Evolutionary conservation across 768 basidiomycete species (phyloP), one percentile per base, ranked within the genome.

Genomic region (Multifurca ochricompacta): DNA sequence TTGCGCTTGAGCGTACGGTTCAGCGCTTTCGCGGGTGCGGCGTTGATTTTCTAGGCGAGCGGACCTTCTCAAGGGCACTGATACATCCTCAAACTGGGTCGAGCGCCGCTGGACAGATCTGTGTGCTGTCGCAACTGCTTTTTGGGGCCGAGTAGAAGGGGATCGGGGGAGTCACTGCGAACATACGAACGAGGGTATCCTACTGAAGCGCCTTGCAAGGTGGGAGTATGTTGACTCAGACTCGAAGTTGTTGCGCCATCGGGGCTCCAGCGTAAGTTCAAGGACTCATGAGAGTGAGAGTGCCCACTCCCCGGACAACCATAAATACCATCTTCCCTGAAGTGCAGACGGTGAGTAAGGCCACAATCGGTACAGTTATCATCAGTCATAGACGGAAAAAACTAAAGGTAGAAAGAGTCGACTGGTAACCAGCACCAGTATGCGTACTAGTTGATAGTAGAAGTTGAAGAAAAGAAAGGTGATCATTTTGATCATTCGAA

Each of bases 281-380:
- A 27, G 13, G 42, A 21, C 4, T 44, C 48, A 50, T 11, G 35
- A 27, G n/a, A 32, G 19, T 19, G 4, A 31, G 23, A 0, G 25
- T 44, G 19, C 16, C 42, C n/a, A n/a, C n/a, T n/a, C 14, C 16
- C 21, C 37, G 50, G 56, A 27, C 56, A 57, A 16, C 32, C 51
- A 27, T 43, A 52, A 30, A 57, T 18, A 6, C 51, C 56, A 30
- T 57, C 56, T 40, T 52, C 51, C 7, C 56, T 44, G 37, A 41
- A 10, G 27, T 57, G 56, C 11, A 42, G 16, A 32, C 27, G 10
- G 18, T 42, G 32, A 31, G 50, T 21, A 6, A 51, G 36, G 40
- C 51, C 51, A 8, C 56, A 57, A 35, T 47, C 51, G 34, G 34
- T 52, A 14, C 56, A 57, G 34, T 30, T 40, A 25, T 48, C 56